Base-by-base conservation (phyloP, 495 filamentous ascomycete genomes). In the Parathielavia appendiculata region DNA sequence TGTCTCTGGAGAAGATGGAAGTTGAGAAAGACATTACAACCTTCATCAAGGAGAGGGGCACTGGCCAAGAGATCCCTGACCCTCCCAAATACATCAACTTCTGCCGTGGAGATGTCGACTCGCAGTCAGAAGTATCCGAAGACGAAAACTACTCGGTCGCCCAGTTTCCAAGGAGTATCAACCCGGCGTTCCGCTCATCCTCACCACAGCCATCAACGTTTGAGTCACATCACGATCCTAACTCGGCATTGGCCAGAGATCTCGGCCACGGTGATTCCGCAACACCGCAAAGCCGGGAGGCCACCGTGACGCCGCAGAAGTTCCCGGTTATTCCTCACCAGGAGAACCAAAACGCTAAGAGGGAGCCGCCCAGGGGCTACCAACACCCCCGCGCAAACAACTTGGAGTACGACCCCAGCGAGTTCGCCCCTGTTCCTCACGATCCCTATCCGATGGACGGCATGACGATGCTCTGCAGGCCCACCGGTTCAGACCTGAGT, bases 61-160 rank as follows among this genome's bases (percentile, higher is more conserved):
- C 95, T 5, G 93, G 93, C 32, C 72, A 97, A 69, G 93, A 97
- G 65, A 99, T 99, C 47, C 95, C 95, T 12, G 95, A 96, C 69
- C 83, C 95, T 26, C 95, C 95, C 39, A 96, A 90, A 73, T 99
- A 95, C 70, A 96, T 99, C 80, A 95, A 99, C 76, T 99, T 96
- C 73, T 92, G 89, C 69, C 88, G 93, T 19, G 93, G 95, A 6
- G 93, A 97, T 66, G 70, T 87, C 36, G 93, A 97, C 60, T 81
- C 81, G 26, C 82, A 81, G 64, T 96, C 92, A 0, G 91, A 95
- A 53, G 76, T 81, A 23, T 92, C 89, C 0, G 91, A 96, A 19
- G 85, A 88, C 46, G 91, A 92, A 1, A 86, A 79, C 55, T 97
- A 93, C 60, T 93, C 89, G 0, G 90, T 97, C 19, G 95, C 95